Conservation (phyloP, 2,329 filamentous ascomycete genomes). For the Aspergillus persii region DNA sequence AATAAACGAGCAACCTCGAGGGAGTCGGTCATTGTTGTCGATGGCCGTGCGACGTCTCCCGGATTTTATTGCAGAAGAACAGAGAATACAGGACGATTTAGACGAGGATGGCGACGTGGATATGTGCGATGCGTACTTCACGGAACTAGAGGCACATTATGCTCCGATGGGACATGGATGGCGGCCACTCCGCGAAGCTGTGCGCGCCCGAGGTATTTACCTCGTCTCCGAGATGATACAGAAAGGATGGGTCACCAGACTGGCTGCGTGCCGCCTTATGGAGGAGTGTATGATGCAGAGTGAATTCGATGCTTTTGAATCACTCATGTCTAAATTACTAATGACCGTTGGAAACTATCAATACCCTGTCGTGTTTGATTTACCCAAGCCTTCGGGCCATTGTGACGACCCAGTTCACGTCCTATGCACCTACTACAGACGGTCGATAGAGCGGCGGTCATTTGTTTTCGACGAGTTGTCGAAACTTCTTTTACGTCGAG, state of each 20-base stretch:
- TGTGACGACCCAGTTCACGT: conserved; percentile 31
- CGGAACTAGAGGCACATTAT: conserved; percentile 41
- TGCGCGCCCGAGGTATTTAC: conserved; percentile 40
- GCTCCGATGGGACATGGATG: conserved; percentile 35
- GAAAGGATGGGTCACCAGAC: conserved; percentile 34
- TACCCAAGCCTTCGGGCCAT: conserved; percentile 12
- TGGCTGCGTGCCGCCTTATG: conserved; percentile 32
- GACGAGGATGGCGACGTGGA: conserved; percentile 35
- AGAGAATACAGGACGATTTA: conserved; percentile 31
- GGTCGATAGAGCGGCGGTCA: conserved; percentile 18
- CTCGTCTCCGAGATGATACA: conserved; percentile 37
- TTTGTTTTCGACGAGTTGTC: conserved; percentile 36
- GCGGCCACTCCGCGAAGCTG: conserved; percentile 41
- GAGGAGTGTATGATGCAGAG: conserved; percentile 29
- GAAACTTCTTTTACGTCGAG: conserved; percentile 32
- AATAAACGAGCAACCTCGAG: conserved; percentile 14
- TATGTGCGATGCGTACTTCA: conserved; percentile 43
- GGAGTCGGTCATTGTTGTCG: conserved; percentile 37
- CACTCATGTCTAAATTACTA: conserved; percentile 34
- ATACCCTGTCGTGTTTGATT: conserved; percentile 29
- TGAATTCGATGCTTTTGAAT: conserved; percentile 38
- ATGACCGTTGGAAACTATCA: conserved; percentile 25
- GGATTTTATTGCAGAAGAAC: conserved; percentile 39
- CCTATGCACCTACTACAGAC: conserved; percentile 30
- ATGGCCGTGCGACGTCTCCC: conserved; percentile 38